Evolutionary conservation across 176 grass and related monocot species (phyloP).

Genomic region (Oryza brachyantha): DNA sequence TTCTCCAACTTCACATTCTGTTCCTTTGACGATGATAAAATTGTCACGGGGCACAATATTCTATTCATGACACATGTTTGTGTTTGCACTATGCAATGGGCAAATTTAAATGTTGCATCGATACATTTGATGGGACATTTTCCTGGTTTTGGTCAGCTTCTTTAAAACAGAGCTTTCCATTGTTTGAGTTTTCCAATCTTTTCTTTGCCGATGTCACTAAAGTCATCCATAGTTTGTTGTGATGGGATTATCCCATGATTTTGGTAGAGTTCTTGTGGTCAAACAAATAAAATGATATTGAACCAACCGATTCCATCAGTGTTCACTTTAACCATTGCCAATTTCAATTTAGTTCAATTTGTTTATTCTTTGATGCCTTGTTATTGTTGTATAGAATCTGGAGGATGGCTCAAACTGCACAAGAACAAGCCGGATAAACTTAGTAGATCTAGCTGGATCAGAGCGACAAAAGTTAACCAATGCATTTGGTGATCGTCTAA

Average conservation of each 20-base stretch:
- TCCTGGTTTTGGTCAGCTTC: neutral
- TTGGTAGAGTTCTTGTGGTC: neutral
- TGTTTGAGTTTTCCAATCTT: neutral
- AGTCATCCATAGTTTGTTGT: neutral
- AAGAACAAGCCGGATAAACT: conserved; percentile 88
- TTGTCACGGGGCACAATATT: neutral
- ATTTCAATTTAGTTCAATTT: neutral
- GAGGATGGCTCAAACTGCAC: conserved; percentile 72
- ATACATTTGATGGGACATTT: neutral
- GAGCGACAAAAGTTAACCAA: conserved; percentile 88
- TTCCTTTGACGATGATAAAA: neutral
- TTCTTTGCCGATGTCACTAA: neutral
- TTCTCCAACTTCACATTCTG: neutral
- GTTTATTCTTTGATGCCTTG: neutral
- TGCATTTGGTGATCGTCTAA: conserved; percentile 78
- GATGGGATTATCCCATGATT: neutral
- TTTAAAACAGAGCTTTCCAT: neutral
- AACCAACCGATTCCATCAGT: neutral
- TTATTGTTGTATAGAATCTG: conserved; percentile 56
- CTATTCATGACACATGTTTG: neutral
- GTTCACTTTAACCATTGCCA: neutral
- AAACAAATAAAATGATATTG: neutral
- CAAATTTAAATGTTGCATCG: neutral
- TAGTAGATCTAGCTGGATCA: conserved; percentile 98
- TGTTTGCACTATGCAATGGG: neutral